Conservation (phyloP, 352 stramenopile genomes). For the Phytophthora fragariaefolia region DNA sequence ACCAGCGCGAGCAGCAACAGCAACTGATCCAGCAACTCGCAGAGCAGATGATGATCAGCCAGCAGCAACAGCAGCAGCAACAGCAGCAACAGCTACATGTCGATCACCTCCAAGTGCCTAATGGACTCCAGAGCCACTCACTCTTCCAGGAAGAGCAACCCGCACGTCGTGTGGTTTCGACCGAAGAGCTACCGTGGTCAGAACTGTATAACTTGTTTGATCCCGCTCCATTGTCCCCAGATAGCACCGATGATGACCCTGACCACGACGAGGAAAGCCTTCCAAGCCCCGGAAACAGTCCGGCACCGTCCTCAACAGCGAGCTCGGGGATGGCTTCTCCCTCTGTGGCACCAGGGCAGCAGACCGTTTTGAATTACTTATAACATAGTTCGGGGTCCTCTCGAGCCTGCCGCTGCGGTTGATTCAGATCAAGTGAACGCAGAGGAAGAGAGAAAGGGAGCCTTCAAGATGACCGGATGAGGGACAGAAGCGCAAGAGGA, state of each 20-base stretch:
- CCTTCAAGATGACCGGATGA: constrained; percentile 2
- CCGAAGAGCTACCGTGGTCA: constrained; percentile 79
- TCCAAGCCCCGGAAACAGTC: constrained; percentile 39
- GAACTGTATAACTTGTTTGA: constrained; percentile 88
- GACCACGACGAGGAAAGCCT: constrained; percentile 67
- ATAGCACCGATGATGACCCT: constrained; percentile 56
- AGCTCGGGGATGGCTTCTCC: constrained; percentile 25
- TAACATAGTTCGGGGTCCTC: constrained; percentile 37
- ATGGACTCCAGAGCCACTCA: constrained; percentile 64
- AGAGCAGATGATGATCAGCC: constrained; percentile 45
- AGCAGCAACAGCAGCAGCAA: constrained; percentile 41
- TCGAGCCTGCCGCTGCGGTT: constrained; percentile 14
- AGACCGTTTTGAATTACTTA: constrained; percentile 74
- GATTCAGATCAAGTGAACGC: constrained; percentile 4
- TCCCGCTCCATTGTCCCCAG: constrained; percentile 44
- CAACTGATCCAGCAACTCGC: constrained; percentile 44
- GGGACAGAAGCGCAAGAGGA: constrained; percentile 9
- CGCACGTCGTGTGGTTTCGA: constrained; percentile 67
- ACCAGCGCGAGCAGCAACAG: constrained; percentile 45
- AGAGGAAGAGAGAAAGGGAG: constrained; percentile 2
- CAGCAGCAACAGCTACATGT: constrained; percentile 17
- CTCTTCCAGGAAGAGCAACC: constrained; percentile 69
- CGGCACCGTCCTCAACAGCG: constrained; percentile 21
- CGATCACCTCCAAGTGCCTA: constrained; percentile 30
- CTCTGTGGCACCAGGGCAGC: constrained; percentile 26